Evolutionary conservation across 768 basidiomycete species (phyloP).

Genomic region (Kwoniella botswanensis): DNA sequence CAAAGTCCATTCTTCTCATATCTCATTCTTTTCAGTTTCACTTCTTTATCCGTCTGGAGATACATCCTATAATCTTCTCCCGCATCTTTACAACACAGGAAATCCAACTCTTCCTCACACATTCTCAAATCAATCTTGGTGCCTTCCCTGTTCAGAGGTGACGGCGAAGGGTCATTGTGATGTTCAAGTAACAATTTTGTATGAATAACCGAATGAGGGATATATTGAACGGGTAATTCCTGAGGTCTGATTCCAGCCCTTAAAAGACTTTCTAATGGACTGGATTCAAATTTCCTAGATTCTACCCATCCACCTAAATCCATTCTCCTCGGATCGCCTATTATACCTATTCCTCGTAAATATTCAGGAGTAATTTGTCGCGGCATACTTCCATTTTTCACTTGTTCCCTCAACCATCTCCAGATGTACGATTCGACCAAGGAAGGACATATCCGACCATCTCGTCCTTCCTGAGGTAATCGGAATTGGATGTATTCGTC

Average conservation of each 20-base stretch:
- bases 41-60: constrained; percentile 9
- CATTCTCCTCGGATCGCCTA: constrained; percentile 14
- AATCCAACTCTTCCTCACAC: constrained; percentile 8
- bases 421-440: constrained; percentile 24
- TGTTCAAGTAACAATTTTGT: constrained; percentile 10
- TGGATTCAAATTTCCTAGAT: constrained; percentile 20
- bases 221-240: constrained; percentile 32
- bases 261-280: constrained; percentile 34
- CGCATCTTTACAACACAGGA: constrained; percentile 2
- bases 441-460: constrained; percentile 15
- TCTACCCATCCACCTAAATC: constrained; percentile 29
- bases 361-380: constrained; percentile 22
- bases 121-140: background rate
- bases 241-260: constrained; percentile 33
- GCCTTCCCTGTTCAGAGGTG: background rate
- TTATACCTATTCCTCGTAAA: constrained; percentile 31
- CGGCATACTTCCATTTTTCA: constrained; percentile 26
- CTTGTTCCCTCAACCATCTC: constrained; percentile 28
- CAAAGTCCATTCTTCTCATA: constrained; percentile 8
- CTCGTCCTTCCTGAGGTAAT: background rate
- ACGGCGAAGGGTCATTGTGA: background rate
- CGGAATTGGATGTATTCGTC: constrained; percentile 30
- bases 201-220: constrained; percentile 34
- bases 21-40: background rate
- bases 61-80: background rate